Base-by-base conservation (phyloP, 352 stramenopile species). In the Globisporangium emineosum region DNA sequence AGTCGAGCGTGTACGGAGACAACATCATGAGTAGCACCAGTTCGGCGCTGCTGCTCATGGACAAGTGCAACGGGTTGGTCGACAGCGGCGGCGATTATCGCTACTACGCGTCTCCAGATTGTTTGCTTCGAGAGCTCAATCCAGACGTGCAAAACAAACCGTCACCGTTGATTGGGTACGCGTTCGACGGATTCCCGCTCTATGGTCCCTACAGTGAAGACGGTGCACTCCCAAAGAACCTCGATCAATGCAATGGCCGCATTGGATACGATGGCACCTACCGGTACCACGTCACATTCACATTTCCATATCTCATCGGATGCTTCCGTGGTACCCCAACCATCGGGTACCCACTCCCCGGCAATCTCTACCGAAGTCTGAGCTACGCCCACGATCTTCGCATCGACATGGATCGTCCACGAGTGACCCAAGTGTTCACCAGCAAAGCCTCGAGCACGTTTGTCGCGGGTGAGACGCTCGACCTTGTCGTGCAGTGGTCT, bases 61-160 rank as follows among this genome's bases (percentile, higher is more conserved):
- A 91, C 63, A 86, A 85, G 56, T 94, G 86, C 70, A 81, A 91
- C 45, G 83, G 83, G 17, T 70, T 90, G 0, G 78, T 90, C 8
- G 78, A 89, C 59, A 60, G 59, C 1, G 81, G 78, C 1, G 81
- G 83, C 3, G 72, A 89, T n/a, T 94, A 94, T 49, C 69, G 81
- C 10, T 94, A 90, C 66, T 89, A 91, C 45, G 84, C 63, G 0
- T 79, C 80, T 1, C 86, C 86, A 0, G 81, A 91, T 47, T 94
- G 83, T 55, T 53, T 94, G 8, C 71, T 92, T 0, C 49, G 62
- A 0, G 70, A 88, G 35, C 66, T 92, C 8, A 60, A 69, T 2
- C 73, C 73, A 25, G 70, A 68, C 15, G 47, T 21, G 0, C 27
- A 47, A 0, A 71, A 67, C 10, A 63, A 71, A 9, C 75, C 75